Base-by-base conservation (phyloP, 2,329 filamentous ascomycete species). In the Chrysoporthe cubensis region DNA sequence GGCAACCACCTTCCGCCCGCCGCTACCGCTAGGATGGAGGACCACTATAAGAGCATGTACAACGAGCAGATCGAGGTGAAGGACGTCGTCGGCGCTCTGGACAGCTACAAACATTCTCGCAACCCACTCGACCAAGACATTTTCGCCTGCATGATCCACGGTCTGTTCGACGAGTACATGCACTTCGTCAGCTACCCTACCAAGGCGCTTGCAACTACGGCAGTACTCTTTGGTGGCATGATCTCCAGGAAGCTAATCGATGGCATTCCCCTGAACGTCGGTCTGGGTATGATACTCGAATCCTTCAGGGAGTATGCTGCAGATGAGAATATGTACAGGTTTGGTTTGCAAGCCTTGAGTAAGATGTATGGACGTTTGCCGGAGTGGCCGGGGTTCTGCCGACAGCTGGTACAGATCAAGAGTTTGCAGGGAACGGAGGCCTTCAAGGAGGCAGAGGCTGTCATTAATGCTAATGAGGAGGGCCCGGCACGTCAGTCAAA, bases 41-140 rank as follows among this genome's bases (percentile, higher is more conserved):
- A 97, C 72, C 90, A 97, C 71, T 99, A 97, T 78, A 97, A 97
- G 79, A 92, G 92, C 75, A 98, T 99, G 94, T 99, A 99, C 77
- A 92, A 93, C 72, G 91, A 93, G 72, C 93, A 97, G 72, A 89
- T 94, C 26, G 91, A 95, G 71, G 92, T 97, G 21, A 88, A 93
- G 66, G 89, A 93, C 65, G 92, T 99, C 71, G 91, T 99, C 63
- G 90, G 92, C 70, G 88, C 93, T 50, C 87, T 99, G 74, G 90
- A 93, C 71, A 87, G 88, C 66, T 97, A 97, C 81, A 98, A 99
- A 78, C 89, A 89, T 66, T 98, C 96, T 0, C 88, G 89, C 60
- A 91, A 96, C 69, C 86, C 93, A 1, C 82, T 90, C 18, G 93
- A 97, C 69, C 96, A 98, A 77, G 96, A 99, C 76, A 87, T 97